Conservation (phyloP, 495 filamentous ascomycete genomes). For the Thozetella sp. region DNA sequence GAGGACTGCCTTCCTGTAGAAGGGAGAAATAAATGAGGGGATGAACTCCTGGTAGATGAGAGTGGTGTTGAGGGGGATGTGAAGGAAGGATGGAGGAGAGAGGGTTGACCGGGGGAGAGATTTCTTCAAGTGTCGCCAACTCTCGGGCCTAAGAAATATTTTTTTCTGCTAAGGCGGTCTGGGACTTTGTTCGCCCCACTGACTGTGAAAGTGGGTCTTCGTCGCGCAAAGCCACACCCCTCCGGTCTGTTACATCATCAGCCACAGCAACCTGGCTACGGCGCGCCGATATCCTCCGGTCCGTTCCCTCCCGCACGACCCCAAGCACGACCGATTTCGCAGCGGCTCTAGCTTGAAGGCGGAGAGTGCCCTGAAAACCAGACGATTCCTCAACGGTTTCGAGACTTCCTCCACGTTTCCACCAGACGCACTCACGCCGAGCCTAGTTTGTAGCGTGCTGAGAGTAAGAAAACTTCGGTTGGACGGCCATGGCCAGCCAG, state of each 20-base stretch:
- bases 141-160: background rate
- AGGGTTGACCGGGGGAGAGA: background rate
- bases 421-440: too few species aligned
- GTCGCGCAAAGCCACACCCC: background rate
- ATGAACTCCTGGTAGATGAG: background rate
- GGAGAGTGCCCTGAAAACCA: background rate
- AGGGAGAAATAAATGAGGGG: background rate
- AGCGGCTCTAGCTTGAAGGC: too few species aligned
- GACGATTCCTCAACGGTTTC: constrained; percentile 2
- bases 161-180: constrained; percentile 3
- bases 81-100: background rate
- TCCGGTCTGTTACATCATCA: background rate
- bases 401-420: too few species aligned
- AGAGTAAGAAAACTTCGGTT: too few species aligned
- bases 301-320: background rate
- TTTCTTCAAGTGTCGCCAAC: background rate
- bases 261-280: too few species aligned
- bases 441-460: too few species aligned
- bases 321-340: too few species aligned
- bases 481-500: background rate
- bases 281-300: background rate
- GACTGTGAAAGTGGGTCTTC: background rate
- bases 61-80: background rate
- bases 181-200: background rate
- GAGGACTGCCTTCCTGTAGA: background rate